phyloP scores from a whole-genome alignment of 176 grass and related monocot genomes.

The Ensete glaucum region DNA sequence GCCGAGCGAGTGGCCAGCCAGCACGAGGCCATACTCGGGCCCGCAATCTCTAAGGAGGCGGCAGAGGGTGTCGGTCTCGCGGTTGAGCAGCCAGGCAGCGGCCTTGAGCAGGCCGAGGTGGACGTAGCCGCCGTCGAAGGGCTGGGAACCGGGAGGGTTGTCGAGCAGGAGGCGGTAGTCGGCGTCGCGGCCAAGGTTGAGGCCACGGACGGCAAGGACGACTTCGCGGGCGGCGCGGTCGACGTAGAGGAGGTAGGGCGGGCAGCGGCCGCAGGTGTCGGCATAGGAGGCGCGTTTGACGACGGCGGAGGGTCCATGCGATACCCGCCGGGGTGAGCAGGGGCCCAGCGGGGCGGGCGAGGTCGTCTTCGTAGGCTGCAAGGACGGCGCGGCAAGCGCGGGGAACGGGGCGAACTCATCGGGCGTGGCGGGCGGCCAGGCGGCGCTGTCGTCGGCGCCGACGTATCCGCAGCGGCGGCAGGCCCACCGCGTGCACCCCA shows the following conservation, averaged over 20 bases:
- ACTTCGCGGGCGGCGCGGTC: conserved; percentile 48
- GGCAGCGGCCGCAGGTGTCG: conserved; percentile 37
- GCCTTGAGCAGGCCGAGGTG: conserved; percentile 83
- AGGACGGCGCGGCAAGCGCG: conserved; percentile 72
- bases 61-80: conserved; percentile 45
- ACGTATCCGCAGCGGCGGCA: conserved; percentile 78
- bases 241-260: conserved; percentile 75
- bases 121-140: conserved; percentile 86
- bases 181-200: conserved; percentile 84
- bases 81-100: conserved; percentile 58
- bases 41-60: conserved; percentile 32
- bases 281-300: conserved; percentile 48
- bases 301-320: conserved; percentile 37
- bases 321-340: conserved; percentile 31
- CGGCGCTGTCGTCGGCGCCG: conserved; percentile 95
- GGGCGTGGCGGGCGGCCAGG: conserved; percentile 47
- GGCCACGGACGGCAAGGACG: conserved; percentile 75
- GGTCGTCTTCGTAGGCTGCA: conserved; percentile 59
- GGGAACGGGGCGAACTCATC: conserved; percentile 70
- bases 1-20: conserved; percentile 84
- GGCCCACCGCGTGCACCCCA: conserved; percentile 73
- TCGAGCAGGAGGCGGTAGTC: conserved; percentile 94
- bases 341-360: conserved; percentile 41
- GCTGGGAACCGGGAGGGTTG: conserved; percentile 77
- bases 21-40: conserved; percentile 46